Conservation (phyloP, 148 eudicot genomes). For the Vaccinium corymbosum region DNA sequence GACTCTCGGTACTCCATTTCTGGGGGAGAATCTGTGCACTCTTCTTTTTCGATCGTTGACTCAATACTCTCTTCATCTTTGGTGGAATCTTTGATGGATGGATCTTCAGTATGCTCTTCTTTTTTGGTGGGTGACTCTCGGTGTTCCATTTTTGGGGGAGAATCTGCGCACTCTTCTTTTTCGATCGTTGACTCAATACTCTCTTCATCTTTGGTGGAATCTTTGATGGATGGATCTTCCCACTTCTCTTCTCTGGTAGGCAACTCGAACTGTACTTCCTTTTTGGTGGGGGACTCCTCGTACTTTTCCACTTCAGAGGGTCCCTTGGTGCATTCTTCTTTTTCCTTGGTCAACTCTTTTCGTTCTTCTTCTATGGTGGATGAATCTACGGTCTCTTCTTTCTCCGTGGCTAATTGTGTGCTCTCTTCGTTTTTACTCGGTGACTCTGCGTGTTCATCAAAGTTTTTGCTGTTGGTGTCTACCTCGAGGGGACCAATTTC, state of each 20-base stretch:
- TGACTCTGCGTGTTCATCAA: slow-evolving; percentile 12
- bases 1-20: slow-evolving; percentile 11
- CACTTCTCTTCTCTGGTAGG: neutral
- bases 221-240: neutral
- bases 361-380: neutral
- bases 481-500: slow-evolving; percentile 55
- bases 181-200: neutral
- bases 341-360: neutral
- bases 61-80: neutral
- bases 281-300: neutral
- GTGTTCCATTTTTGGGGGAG: slow-evolving; percentile 12
- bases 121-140: neutral
- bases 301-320: neutral
- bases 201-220: slow-evolving; percentile 4
- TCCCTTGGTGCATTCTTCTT: neutral
- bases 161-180: neutral
- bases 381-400: neutral
- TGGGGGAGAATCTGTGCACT: neutral
- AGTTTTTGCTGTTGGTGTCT: slow-evolving; percentile 13
- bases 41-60: neutral
- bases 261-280: neutral
- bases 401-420: neutral
- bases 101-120: neutral
- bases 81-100: neutral
- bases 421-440: slow-evolving; percentile 12